phyloP scores from a whole-genome alignment of 129 eudicot species.

The Calendula officinalis region DNA sequence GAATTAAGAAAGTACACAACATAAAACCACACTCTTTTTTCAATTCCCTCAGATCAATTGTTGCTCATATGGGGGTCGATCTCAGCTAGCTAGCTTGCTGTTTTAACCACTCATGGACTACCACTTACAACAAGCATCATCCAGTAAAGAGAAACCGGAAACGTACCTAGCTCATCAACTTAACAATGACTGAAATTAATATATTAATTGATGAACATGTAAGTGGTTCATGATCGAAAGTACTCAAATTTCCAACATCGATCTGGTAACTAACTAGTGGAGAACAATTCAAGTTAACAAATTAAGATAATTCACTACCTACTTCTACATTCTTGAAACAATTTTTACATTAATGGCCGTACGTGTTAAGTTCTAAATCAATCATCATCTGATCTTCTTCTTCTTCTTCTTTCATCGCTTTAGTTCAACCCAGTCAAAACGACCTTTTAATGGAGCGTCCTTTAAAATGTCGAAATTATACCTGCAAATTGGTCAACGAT shows the following conservation, averaged over 20 bases:
- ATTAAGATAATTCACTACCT: conserved; percentile 11
- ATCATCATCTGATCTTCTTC: background rate
- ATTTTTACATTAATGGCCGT: conserved; percentile 7
- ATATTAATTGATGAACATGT: too few relatives aligned
- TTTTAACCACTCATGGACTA: too few relatives aligned
- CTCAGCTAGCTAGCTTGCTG: too few relatives aligned
- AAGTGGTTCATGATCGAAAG: too few relatives aligned
- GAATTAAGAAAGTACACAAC: conserved; percentile 18
- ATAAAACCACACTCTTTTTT: conserved; percentile 18
- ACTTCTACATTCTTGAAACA: conserved; percentile 15
- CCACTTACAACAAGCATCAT: too few relatives aligned
- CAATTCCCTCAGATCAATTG: background rate
- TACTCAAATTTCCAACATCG: too few relatives aligned
- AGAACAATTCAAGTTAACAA: background rate
- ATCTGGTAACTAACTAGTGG: background rate
- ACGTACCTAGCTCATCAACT: too few relatives aligned
- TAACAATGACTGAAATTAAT: too few relatives aligned
- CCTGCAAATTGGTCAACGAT: conserved; percentile 34
- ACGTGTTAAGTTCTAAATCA: conserved; percentile 12
- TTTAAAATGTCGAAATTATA: conserved; percentile 68
- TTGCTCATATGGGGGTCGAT: too few relatives aligned
- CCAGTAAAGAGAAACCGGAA: too few relatives aligned
- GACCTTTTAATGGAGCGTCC: conserved; percentile 72
- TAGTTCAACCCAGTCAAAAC: conserved; percentile 61
- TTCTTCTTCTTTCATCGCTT: conserved; percentile 42